Conservation (phyloP, 2,329 filamentous ascomycete species). For the Aspergillus fischeri region DNA sequence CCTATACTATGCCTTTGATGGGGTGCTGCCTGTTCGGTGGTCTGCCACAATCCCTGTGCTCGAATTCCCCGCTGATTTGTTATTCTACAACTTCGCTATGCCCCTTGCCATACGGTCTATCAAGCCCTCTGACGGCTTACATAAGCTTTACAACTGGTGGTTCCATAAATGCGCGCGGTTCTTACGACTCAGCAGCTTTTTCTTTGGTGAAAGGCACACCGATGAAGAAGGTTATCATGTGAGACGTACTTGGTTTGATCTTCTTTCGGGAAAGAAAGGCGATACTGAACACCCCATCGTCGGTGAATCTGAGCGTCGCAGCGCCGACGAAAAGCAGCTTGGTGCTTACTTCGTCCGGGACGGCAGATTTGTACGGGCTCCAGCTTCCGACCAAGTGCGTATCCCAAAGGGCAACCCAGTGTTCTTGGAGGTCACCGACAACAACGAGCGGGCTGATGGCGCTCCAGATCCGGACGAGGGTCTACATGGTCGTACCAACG, state of each 20-base stretch:
- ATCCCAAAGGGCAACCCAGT: constrained; percentile 80
- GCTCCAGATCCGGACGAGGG: constrained; percentile 50
- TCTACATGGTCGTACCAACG: constrained; percentile 57
- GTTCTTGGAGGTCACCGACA: constrained; percentile 70
- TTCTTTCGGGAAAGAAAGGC: constrained; percentile 35
- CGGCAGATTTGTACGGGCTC: constrained; percentile 84
- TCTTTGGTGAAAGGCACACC: constrained; percentile 76
- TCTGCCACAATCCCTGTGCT: constrained; percentile 86
- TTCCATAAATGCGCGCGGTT: constrained; percentile 78
- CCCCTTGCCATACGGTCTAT: constrained; percentile 80
- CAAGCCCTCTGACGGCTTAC: constrained; percentile 77
- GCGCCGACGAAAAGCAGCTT: constrained; percentile 37
- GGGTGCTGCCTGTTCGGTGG: constrained; percentile 86
- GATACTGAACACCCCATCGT: constrained; percentile 34
- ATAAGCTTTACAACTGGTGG: constrained; percentile 92
- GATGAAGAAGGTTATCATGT: constrained; percentile 75
- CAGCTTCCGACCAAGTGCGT: constrained; percentile 90
- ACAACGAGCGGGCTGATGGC: constrained; percentile 63
- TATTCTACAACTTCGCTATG: constrained; percentile 97
- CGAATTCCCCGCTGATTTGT: constrained; percentile 87
- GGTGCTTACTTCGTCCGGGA: constrained; percentile 59
- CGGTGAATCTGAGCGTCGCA: constrained; percentile 25
- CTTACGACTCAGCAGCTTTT: constrained; percentile 82
- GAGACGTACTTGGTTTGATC: constrained; percentile 55
- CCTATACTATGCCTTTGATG: constrained; percentile 63